A percentile compares a stretch with the other conserved stretches of the same genome.
These are phyloP conservation scores for Amesomyces nigricolor DNA, from an alignment of 2,329 filamentous ascomycete genomes.

Conservation along the genomic window DNA sequence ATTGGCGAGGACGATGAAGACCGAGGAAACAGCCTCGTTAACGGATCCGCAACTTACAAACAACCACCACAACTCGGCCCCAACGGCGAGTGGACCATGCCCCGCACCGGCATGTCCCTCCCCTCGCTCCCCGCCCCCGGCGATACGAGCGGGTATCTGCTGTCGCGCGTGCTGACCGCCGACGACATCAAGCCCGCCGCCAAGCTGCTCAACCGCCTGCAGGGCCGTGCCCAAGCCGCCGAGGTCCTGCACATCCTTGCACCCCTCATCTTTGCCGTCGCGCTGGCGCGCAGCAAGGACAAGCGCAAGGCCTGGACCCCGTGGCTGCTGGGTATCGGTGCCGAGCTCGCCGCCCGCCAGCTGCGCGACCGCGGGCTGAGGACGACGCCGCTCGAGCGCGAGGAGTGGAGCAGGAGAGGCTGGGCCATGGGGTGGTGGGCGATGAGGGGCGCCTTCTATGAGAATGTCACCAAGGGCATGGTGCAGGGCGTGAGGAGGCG, in stretches of 20 bases:
- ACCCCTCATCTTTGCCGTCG: conserved; percentile 78
- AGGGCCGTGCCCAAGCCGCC: conserved; percentile 67
- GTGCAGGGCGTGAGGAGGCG: conserved; percentile 68
- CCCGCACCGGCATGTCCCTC: conserved; percentile 80
- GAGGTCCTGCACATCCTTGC: conserved; percentile 90
- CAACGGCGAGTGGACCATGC: conserved; percentile 73
- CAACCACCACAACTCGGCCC: conserved; percentile 14
- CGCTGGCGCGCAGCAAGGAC: conserved; percentile 67
- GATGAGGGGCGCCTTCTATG: conserved; percentile 96
- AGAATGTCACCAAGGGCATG: conserved; percentile 76
- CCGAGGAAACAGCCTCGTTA: conserved; percentile 25
- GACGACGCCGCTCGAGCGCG: conserved; percentile 80
- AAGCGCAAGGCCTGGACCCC: conserved; percentile 70
- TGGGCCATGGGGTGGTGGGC: conserved; percentile 94
- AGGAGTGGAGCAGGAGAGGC: conserved; percentile 81
- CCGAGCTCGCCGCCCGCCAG: conserved; percentile 87
- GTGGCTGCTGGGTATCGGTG: conserved; percentile 78
- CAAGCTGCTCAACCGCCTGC: conserved; percentile 75
- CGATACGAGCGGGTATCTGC: conserved; percentile 81
- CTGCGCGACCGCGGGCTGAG: conserved; percentile 67
- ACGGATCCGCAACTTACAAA: conserved; percentile 16
- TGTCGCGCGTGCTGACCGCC: conserved; percentile 84
- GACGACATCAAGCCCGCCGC: conserved; percentile 95
- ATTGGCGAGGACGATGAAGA: conserved; percentile 58
- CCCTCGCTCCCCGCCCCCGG: conserved; percentile 74